phyloP scores from a whole-genome alignment of 495 filamentous ascomycete species.

The Hyaloscypha hepaticicola region DNA sequence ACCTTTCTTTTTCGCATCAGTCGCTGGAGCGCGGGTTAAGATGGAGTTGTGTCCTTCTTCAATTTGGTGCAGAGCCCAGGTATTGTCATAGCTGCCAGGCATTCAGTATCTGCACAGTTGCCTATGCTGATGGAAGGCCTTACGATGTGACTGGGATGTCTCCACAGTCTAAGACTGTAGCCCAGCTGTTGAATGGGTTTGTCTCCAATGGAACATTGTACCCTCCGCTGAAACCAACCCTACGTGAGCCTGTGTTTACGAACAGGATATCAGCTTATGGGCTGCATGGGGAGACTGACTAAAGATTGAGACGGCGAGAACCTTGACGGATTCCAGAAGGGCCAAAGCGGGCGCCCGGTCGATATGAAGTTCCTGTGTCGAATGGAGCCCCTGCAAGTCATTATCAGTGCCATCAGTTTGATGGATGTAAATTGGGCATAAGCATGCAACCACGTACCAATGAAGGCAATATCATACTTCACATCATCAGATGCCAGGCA shows the following conservation, averaged over 20 bases:
- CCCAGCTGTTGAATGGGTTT: slow-evolving; percentile 65
- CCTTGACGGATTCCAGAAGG: slow-evolving; percentile 80
- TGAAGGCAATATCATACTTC: slow-evolving; percentile 78
- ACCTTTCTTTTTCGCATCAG: slow-evolving; percentile 46
- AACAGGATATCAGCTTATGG: slow-evolving; percentile 29
- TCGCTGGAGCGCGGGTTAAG: slow-evolving; percentile 49
- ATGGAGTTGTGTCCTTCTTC: slow-evolving; percentile 61
- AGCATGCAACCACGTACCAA: slow-evolving; percentile 47
- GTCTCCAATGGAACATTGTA: slow-evolving; percentile 47
- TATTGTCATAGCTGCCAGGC: slow-evolving; percentile 56
- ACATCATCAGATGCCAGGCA: slow-evolving; percentile 66
- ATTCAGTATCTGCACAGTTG: slow-evolving; percentile 7
- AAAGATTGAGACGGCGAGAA: slow-evolving; percentile 50
- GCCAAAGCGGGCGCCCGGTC: slow-evolving; percentile 82
- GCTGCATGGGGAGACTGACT: slow-evolving; percentile 33
- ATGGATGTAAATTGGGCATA: slow-evolving; percentile 9
- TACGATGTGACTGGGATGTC: slow-evolving; percentile 71
- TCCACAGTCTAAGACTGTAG: slow-evolving; percentile 71
- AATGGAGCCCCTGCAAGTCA: slow-evolving; percentile 42
- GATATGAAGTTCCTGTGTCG: slow-evolving; percentile 68
- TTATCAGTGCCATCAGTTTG: slow-evolving; percentile 24
- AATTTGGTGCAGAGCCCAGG: slow-evolving; percentile 71
- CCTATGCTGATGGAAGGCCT: background rate
- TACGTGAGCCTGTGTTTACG: slow-evolving; percentile 31
- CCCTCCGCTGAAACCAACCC: slow-evolving; percentile 36